Conservation (phyloP, 768 basidiomycete species). For the Leccinum uliginosum region DNA sequence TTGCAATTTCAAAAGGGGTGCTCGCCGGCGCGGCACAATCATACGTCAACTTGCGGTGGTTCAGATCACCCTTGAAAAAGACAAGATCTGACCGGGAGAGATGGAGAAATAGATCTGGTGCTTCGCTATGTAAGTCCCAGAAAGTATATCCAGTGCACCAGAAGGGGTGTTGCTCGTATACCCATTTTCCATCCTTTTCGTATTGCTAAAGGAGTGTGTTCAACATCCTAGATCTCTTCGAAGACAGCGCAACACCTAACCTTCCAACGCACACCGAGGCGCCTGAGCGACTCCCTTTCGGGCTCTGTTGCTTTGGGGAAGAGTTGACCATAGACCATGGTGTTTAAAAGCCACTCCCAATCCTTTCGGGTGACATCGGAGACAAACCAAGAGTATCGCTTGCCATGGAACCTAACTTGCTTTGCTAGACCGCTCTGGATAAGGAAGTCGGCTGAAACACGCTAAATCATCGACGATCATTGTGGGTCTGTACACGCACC, state of each 20-base stretch:
- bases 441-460: conserved; percentile 77
- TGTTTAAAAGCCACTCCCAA: conserved; percentile 89
- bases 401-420: conserved; percentile 91
- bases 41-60: conserved; percentile 87
- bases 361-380: conserved; percentile 92
- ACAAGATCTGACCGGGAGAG: conserved; percentile 88
- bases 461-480: neutral
- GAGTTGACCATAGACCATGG: conserved; percentile 86
- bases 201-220: conserved; percentile 56
- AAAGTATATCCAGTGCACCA: conserved; percentile 97
- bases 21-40: conserved; percentile 83
- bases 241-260: conserved; percentile 30
- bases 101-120: conserved; percentile 89
- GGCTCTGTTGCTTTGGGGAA: conserved; percentile 79
- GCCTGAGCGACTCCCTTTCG: conserved; percentile 76
- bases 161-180: conserved; percentile 91
- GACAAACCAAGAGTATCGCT: conserved; percentile 93
- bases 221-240: neutral
- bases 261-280: conserved; percentile 88
- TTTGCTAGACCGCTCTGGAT: conserved; percentile 84
- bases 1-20: conserved; percentile 86
- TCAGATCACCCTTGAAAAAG: conserved; percentile 91
- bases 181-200: conserved; percentile 88
- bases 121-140: conserved; percentile 81
- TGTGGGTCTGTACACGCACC: conserved; percentile 41